Conservation (phyloP, 1,284 basidiomycete genomes). For the Neonothopanus nambi region DNA sequence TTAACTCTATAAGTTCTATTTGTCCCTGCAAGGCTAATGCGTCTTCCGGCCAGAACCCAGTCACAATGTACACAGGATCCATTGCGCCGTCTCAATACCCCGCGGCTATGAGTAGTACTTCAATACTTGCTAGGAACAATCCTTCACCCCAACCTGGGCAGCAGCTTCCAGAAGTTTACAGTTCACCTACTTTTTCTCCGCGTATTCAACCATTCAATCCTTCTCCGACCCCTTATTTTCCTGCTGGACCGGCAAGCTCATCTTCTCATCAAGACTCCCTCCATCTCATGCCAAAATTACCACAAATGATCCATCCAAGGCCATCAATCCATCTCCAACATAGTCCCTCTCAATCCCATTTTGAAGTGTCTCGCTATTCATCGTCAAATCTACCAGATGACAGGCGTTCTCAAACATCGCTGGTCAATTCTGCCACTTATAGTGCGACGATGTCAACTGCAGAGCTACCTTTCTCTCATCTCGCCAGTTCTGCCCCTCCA, state of each 20-base stretch:
- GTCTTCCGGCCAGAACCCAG: conserved; percentile 11
- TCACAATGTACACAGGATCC: background rate
- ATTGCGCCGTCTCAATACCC: conserved; percentile 2
- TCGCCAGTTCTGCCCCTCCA: conserved; percentile 17
- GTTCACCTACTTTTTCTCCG: background rate
- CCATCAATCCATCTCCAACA: conserved; percentile 1
- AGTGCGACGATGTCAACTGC: background rate
- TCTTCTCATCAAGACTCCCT: background rate
- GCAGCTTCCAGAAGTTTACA: background rate
- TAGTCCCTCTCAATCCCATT: background rate
- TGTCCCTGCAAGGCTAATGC: conserved; percentile 69
- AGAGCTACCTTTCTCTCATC: background rate
- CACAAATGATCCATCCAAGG: background rate
- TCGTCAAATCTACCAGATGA: background rate
- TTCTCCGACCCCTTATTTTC: background rate
- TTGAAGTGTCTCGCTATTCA: background rate
- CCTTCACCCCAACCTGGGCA: background rate
- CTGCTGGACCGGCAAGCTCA: background rate
- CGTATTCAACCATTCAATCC: background rate
- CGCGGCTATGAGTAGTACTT: background rate
- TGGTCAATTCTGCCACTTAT: background rate
- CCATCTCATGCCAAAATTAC: background rate
- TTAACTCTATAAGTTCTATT: conserved; percentile 60
- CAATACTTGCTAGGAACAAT: background rate
- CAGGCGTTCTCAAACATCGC: background rate